Conservation (phyloP, 106 monocot genomes). For the Platanthera guangdongensis region DNA sequence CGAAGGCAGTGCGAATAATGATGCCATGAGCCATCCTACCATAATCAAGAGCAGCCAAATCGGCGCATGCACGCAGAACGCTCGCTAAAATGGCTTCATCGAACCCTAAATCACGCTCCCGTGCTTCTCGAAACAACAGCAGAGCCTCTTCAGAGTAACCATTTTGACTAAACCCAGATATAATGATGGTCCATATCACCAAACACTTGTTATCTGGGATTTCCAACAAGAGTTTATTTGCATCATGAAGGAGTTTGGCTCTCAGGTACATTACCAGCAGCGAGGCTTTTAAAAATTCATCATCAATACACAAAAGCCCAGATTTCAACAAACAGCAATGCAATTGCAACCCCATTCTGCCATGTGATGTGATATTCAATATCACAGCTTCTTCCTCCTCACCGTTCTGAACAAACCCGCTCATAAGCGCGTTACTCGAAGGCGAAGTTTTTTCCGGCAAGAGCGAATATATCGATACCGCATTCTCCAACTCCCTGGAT, state of each 20-base stretch:
- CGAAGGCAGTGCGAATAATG: constrained; percentile 31
- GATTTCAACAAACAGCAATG: constrained; percentile 44
- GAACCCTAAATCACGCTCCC: constrained; percentile 9
- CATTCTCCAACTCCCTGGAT: constrained; percentile 30
- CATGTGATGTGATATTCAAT: constrained; percentile 25
- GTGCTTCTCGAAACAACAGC: constrained; percentile 38
- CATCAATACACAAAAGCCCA: constrained; percentile 23
- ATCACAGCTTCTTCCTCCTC: constrained; percentile 33
- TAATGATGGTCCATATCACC: constrained; percentile 54
- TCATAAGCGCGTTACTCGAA: constrained; percentile 49
- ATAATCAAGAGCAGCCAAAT: constrained; percentile 32
- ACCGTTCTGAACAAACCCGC: constrained; percentile 41
- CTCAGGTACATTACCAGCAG: constrained; percentile 58
- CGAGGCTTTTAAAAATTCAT: constrained; percentile 26
- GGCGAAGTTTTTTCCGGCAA: constrained; percentile 42
- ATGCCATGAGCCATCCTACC: constrained; percentile 47
- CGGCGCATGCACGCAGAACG: constrained; percentile 49
- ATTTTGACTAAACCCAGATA: constrained; percentile 53
- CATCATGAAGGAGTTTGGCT: constrained; percentile 32
- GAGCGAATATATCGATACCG: constrained; percentile 23
- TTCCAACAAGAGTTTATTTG: constrained; percentile 36
- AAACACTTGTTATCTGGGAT: constrained; percentile 23
- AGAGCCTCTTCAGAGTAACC: constrained; percentile 34
- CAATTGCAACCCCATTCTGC: constrained; percentile 42
- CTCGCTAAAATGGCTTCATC: constrained; percentile 59